Conservation (phyloP, 2,329 filamentous ascomycete genomes). For the Exophiala sp. region DNA sequence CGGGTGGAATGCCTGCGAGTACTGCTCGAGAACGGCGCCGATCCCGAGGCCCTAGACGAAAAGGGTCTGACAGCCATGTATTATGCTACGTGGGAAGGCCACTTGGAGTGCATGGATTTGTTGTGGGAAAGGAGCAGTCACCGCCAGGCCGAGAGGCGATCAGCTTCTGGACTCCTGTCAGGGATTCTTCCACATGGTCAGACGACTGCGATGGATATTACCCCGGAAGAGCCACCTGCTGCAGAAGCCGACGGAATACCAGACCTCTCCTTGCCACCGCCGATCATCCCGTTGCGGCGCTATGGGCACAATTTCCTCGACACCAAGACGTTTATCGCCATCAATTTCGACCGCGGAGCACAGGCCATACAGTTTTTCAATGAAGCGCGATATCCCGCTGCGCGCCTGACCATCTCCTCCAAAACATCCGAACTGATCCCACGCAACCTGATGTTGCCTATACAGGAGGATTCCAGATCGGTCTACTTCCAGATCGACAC, state of each 20-base stretch:
- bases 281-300: slow-evolving; percentile 86
- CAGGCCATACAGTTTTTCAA: slow-evolving; percentile 93
- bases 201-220: slow-evolving; percentile 25
- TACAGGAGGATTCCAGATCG: slow-evolving; percentile 89
- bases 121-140: slow-evolving; percentile 46
- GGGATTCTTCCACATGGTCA: slow-evolving; percentile 17
- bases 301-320: slow-evolving; percentile 99
- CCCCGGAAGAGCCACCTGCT: slow-evolving; percentile 14
- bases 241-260: slow-evolving; percentile 71
- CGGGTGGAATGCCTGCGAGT: slow-evolving; percentile 82
- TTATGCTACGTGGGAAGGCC: slow-evolving; percentile 96
- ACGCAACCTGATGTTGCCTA: slow-evolving; percentile 88
- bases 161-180: slow-evolving; percentile 13
- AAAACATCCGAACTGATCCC: slow-evolving; percentile 95
- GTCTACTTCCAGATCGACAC: slow-evolving; percentile 96
- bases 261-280: slow-evolving; percentile 82
- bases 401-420: slow-evolving; percentile 89
- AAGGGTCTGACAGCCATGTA: slow-evolving; percentile 94
- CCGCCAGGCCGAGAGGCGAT: slow-evolving; percentile 13
- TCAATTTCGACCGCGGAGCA: slow-evolving; percentile 73
- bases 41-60: slow-evolving; percentile 77
- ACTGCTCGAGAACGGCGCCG: slow-evolving; percentile 70
- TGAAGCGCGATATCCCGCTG: slow-evolving; percentile 90
- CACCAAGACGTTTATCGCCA: slow-evolving; percentile 91
- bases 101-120: slow-evolving; percentile 87